These are phyloP conservation scores for Styphnolobium japonicum DNA, from an alignment of 306 rosid species.

Conservation along the genomic window DNA sequence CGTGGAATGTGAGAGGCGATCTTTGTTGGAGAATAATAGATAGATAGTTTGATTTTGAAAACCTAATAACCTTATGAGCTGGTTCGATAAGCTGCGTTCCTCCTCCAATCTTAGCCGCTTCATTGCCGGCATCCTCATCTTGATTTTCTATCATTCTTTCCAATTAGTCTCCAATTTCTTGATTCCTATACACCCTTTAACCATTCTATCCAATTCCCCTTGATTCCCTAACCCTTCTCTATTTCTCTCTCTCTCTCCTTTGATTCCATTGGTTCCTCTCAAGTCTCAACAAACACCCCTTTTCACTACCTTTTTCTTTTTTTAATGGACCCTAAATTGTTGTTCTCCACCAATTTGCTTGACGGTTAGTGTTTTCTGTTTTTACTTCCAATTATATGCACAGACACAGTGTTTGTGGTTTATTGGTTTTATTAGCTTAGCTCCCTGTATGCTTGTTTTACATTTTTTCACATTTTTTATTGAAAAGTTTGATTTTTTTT, in stretches of 20 bases:
- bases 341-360: slow-evolving; percentile 35
- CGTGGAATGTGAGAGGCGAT: slow-evolving; percentile 26
- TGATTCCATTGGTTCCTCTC: not conserved
- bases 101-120: slow-evolving; percentile 59
- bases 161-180: slow-evolving; percentile 57
- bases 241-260: not conserved
- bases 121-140: slow-evolving; percentile 54
- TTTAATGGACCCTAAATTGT: slow-evolving; percentile 43
- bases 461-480: not conserved
- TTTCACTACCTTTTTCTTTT: not conserved
- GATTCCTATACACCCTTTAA: slow-evolving; percentile 53
- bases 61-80: slow-evolving; percentile 38
- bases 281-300: not conserved
- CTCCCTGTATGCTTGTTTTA: not conserved
- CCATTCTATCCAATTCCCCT: not conserved
- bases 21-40: not conserved
- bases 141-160: slow-evolving; percentile 51
- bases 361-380: slow-evolving; percentile 50
- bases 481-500: not conserved
- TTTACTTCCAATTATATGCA: not conserved
- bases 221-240: too few relatives aligned
- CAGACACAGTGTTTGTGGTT: not conserved
- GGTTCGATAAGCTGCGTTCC: slow-evolving; percentile 40
- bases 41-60: slow-evolving; percentile 8
- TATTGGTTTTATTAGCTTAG: not conserved